phyloP scores from a whole-genome alignment of 148 eudicot species.

The Rhododendron henanense region DNA sequence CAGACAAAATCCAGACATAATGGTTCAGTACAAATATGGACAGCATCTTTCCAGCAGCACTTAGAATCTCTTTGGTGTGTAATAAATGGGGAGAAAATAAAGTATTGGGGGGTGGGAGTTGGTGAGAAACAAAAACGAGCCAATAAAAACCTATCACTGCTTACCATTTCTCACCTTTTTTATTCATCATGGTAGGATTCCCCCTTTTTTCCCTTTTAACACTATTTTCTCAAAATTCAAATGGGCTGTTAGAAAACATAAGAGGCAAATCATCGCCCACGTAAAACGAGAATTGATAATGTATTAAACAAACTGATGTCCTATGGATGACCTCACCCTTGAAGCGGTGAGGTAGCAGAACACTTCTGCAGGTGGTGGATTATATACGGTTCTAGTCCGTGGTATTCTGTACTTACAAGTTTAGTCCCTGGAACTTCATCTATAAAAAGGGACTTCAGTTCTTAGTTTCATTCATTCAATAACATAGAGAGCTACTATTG shows the following conservation, averaged over 20 bases:
- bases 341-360: neutral
- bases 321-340: neutral
- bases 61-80: neutral
- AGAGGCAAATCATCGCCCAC: neutral
- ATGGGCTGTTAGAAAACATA: neutral
- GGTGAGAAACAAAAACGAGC: neutral
- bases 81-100: neutral
- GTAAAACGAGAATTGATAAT: neutral
- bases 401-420: neutral
- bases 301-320: neutral
- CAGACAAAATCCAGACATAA: neutral
- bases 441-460: neutral
- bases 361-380: neutral
- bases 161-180: neutral
- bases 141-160: neutral
- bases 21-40: neutral
- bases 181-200: neutral
- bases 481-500: neutral
- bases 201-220: neutral
- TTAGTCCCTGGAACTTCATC: neutral
- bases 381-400: neutral
- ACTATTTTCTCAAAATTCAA: neutral
- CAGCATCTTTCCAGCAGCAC: neutral
- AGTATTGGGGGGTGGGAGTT: neutral
- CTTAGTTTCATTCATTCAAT: neutral